Conservation (phyloP, 257 asterid genomes). For the Agastache rugosa region DNA sequence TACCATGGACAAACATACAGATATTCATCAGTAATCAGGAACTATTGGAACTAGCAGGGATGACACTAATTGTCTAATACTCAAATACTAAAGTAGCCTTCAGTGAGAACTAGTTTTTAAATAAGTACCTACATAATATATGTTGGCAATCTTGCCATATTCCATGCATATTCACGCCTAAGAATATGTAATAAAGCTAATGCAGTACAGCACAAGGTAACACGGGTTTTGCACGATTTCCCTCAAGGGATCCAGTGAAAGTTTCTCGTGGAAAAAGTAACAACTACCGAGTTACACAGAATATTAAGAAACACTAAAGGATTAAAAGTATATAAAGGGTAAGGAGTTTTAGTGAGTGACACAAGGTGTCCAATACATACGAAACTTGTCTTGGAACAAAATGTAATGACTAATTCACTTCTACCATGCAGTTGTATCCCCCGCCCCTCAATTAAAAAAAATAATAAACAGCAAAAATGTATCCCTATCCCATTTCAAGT, state of each 20-base stretch:
- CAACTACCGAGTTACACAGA: not conserved
- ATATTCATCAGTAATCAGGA: constrained; percentile 32
- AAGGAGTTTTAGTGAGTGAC: not conserved
- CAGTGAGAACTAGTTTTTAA: not conserved
- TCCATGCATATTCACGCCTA: not conserved
- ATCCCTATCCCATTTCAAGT: not conserved
- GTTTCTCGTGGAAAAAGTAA: not conserved
- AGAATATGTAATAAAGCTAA: not conserved
- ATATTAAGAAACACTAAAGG: not conserved
- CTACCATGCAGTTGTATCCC: not conserved
- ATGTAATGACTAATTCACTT: not conserved
- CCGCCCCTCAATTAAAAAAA: not conserved
- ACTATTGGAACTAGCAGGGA: constrained; percentile 25
- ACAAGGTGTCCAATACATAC: not conserved
- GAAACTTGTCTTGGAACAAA: not conserved
- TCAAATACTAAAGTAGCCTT: constrained; percentile 24
- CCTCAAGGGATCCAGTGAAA: constrained; percentile 1
- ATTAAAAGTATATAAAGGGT: not conserved
- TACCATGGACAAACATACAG: constrained; percentile 37
- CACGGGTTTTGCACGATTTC: not conserved
- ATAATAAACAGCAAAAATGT: too few relatives aligned
- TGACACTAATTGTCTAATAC: not conserved
- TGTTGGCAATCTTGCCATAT: not conserved
- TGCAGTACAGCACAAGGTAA: not conserved
- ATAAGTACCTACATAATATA: not conserved